Evolutionary conservation across 2,329 filamentous ascomycete genomes (phyloP).

Genomic region (Hansfordia pulvinata): DNA sequence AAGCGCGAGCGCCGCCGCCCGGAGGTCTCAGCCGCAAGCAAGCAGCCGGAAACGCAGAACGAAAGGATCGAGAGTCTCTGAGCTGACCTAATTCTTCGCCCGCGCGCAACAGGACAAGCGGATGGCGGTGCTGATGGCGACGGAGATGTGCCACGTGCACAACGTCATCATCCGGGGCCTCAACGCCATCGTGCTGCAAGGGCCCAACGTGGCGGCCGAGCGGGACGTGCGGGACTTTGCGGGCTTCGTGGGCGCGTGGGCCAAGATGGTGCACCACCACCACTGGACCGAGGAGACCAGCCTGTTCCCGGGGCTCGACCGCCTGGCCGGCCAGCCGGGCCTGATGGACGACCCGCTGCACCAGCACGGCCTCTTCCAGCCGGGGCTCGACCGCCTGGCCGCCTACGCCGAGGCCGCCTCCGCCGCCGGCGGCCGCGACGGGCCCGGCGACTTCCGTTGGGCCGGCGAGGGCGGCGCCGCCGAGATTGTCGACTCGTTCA

Average conservation of each 20-base stretch:
- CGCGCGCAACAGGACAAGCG: conserved; percentile 7
- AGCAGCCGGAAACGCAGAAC: too few species aligned
- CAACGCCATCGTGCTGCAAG: conserved; percentile 19
- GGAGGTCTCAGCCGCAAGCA: too few species aligned
- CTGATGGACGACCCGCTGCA: conserved; percentile 18
- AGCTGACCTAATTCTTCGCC: too few species aligned
- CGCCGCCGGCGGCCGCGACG: too few species aligned
- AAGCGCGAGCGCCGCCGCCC: too few species aligned
- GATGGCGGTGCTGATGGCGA: conserved; percentile 7
- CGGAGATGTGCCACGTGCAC: conserved; percentile 11
- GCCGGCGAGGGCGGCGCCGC: conserved; percentile 10
- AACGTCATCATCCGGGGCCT: conserved; percentile 15
- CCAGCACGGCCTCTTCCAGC: conserved; percentile 19
- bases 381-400: conserved; percentile 12
- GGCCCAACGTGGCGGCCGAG: conserved; percentile 8
- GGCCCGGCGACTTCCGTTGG: conserved; percentile 11
- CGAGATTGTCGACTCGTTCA: conserved; percentile 11
- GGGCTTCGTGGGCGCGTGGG: conserved; percentile 17
- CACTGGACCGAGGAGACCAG: conserved; percentile 18
- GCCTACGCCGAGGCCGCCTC: conserved; percentile 11
- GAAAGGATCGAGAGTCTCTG: too few species aligned
- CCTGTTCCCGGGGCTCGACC: conserved; percentile 20
- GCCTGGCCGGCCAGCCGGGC: conserved; percentile 12
- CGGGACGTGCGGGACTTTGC: conserved; percentile 13
- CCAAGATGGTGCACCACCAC: conserved; percentile 20